A percentile compares a stretch with the other conserved stretches of the same genome.
Evolutionary conservation across 805 yeast genomes (phyloP).

Genomic region (Myxozyma nipponensis): DNA sequence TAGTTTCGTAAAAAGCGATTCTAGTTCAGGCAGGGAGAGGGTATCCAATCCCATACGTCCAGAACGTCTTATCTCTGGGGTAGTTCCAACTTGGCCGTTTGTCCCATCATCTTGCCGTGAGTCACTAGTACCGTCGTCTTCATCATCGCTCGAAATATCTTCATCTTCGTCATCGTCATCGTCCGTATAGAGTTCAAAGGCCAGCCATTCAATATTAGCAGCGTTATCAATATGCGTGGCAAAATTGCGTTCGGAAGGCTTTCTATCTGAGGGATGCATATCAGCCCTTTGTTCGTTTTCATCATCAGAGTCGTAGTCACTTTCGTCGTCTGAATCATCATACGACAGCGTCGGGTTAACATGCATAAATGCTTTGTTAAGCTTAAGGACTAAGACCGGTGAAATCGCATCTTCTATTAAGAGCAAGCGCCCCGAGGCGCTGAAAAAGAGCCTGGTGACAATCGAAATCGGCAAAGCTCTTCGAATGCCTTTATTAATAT

Average conservation of each 20-base stretch:
- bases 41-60: too few species aligned
- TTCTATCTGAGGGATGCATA: background rate
- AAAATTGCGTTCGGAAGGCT: background rate
- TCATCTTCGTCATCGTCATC: constrained; percentile 29
- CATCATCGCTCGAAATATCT: constrained; percentile 30
- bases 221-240: constrained; percentile 15
- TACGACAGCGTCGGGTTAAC: constrained; percentile 12
- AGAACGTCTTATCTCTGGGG: constrained; percentile 1
- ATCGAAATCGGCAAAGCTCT: constrained; percentile 40
- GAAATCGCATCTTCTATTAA: constrained; percentile 57
- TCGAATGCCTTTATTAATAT: constrained; percentile 25
- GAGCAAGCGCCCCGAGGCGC: constrained; percentile 64
- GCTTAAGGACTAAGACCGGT: constrained; percentile 65
- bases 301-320: constrained; percentile 42
- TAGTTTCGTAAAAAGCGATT: constrained; percentile 14
- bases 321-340: constrained; percentile 24
- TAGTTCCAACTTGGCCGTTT: background rate
- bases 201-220: constrained; percentile 30
- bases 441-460: constrained; percentile 56
- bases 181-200: constrained; percentile 28
- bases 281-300: constrained; percentile 34
- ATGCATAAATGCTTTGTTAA: constrained; percentile 32
- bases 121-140: constrained; percentile 30
- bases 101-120: background rate
- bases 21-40: constrained; percentile 9